Percentiles rank a stretch among this genome's conserved stretches.
Conservation (phyloP, 345 rosid genomes). For the Bretschneidera sinensis region DNA sequence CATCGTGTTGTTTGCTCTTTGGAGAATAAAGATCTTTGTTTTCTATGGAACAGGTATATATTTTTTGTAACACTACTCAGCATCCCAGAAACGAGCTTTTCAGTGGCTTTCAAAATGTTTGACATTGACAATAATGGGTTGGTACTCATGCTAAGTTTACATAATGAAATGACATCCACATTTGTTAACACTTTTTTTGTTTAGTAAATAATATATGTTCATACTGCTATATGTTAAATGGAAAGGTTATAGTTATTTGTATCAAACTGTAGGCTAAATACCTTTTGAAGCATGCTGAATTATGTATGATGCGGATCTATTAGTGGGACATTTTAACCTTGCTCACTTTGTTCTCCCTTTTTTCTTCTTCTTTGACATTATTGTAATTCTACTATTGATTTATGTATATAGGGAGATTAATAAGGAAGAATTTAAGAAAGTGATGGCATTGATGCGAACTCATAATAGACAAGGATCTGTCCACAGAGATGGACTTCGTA, state of each 20-base stretch:
- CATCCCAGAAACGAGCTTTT: conserved; percentile 82
- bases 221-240: neutral
- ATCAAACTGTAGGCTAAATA: conserved; percentile 18
- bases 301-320: conserved; percentile 8
- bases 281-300: conserved; percentile 29
- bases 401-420: conserved; percentile 59
- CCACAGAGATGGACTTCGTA: conserved; percentile 65
- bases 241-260: conserved; percentile 17
- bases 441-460: conserved; percentile 88
- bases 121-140: conserved; percentile 78
- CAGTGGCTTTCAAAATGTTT: conserved; percentile 88
- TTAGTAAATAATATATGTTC: neutral
- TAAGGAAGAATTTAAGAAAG: conserved; percentile 83
- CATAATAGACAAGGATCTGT: conserved; percentile 73
- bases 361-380: conserved; percentile 13
- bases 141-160: conserved; percentile 21
- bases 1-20: neutral
- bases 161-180: conserved; percentile 10
- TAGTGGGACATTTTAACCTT: conserved; percentile 21
- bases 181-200: conserved; percentile 18
- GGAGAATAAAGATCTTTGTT: conserved; percentile 5
- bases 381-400: conserved; percentile 15
- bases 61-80: conserved; percentile 88
- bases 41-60: conserved; percentile 61
- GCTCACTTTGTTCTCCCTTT: too few species aligned